Conservation (phyloP, 2,329 filamentous ascomycete genomes). For the Colletotrichum eremochloae region DNA sequence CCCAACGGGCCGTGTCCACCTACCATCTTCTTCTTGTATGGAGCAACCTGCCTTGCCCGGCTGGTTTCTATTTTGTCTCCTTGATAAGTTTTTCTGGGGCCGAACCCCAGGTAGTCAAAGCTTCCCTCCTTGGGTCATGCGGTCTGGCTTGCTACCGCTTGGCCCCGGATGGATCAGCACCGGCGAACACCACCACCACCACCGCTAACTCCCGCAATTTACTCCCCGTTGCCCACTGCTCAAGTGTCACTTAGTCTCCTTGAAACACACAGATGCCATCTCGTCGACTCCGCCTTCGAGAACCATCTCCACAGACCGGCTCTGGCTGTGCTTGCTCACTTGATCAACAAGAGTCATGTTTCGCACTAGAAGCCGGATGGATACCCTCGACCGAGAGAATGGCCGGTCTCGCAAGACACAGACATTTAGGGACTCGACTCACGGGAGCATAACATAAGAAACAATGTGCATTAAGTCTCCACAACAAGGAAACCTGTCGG, state of each 20-base stretch:
- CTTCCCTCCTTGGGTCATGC: not conserved
- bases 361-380: conserved; percentile 5
- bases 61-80: not conserved
- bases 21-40: not conserved
- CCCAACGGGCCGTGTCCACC: not conserved
- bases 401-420: not conserved
- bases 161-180: not conserved
- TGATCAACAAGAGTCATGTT: conserved; percentile 26
- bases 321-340: conserved; percentile 27
- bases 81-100: not conserved
- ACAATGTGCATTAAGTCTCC: not conserved
- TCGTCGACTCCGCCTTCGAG: conserved; percentile 21
- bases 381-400: not conserved
- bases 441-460: not conserved
- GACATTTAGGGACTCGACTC: not conserved
- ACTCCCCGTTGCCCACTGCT: conserved; percentile 4
- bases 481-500: not conserved
- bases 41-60: not conserved
- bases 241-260: conserved; percentile 5
- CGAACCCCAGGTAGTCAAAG: not conserved
- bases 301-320: conserved; percentile 20
- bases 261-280: conserved; percentile 8
- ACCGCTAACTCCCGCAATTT: not conserved
- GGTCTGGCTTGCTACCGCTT: not conserved
- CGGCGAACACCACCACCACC: not conserved